Percentiles rank a stretch among this genome's conserved stretches.
These are phyloP conservation scores for Syzygium jambos DNA, from an alignment of 345 rosid genomes.

Conservation along the genomic window DNA sequence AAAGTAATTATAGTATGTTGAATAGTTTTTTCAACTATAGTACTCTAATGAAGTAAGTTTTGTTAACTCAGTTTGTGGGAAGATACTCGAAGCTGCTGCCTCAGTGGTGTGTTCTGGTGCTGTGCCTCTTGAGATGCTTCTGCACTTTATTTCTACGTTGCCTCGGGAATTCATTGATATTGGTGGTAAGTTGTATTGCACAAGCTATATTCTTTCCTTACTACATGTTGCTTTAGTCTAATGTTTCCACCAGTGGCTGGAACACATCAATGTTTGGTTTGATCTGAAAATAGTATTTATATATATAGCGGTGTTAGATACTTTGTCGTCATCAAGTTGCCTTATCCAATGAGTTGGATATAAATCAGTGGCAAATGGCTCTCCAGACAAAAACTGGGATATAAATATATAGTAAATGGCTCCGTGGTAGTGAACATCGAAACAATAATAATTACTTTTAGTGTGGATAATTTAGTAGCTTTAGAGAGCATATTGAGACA, in stretches of 20 bases:
- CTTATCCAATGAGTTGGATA: neutral
- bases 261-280: neutral
- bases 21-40: neutral
- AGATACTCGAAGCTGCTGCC: slow-evolving; percentile 59
- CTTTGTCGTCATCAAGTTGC: neutral
- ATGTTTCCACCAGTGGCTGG: neutral
- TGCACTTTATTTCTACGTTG: slow-evolving; percentile 65
- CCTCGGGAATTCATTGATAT: slow-evolving; percentile 74
- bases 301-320: neutral
- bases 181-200: slow-evolving; percentile 47
- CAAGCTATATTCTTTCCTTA: neutral
- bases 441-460: neutral
- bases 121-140: slow-evolving; percentile 63
- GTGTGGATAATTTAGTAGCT: neutral
- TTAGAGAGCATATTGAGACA: neutral
- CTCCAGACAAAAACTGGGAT: neutral
- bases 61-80: slow-evolving; percentile 41
- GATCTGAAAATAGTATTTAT: neutral
- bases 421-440: neutral
- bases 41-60: neutral
- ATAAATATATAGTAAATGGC: neutral
- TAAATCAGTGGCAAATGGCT: neutral
- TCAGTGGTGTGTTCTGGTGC: slow-evolving; percentile 30
- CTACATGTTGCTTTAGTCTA: neutral
- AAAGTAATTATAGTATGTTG: slow-evolving; percentile 10